Base-by-base conservation (phyloP, 2,329 filamentous ascomycete genomes). In the Cadophora sp. region DNA sequence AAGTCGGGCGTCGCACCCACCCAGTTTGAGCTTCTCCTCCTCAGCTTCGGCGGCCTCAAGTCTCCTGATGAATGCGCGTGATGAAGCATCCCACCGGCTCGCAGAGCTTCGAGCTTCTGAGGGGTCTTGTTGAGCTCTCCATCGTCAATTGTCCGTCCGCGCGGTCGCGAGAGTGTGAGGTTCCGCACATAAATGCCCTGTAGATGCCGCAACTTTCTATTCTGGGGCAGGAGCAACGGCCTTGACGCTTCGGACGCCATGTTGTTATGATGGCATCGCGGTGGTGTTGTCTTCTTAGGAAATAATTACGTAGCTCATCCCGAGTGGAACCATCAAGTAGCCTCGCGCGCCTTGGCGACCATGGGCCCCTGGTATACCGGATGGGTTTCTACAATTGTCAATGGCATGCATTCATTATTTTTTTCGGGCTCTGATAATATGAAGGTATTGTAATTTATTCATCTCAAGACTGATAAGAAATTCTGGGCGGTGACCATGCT, bases 131-230 rank as follows among this genome's bases (percentile, higher is more conserved):
- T 90, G 37, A 93, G 87, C 40, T 91, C 86, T 37, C 89, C 91
- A 74, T 94, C 94, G 80, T 95, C 92, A 75, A 91, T 90, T 48
- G 92, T 91, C 79, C 85, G 82, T 75, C 81, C 82, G 71, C 83
- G 82, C 68, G 83, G 82, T 71, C 83, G 83, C 27, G 83, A 83
- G 73, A 97, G 89, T 70, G 89, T 89, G 53, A 97, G 84, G 79
- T 97, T 97, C 67, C 95, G 92, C 62, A 97, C 82, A 66, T 92
- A 95, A 74, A 98, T 88, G 73, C 93, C 93, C 75, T 92, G 90
- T 4, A 97, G 86, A 82, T 97, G 94, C 65, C 95, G 90, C 64
- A 98, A 85, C 79, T 91, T 94, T 78, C 94, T 92, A 79, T 97
- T 97, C 85, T 96, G 86, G 22, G 87, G 82, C 34, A 89, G 81